phyloP scores from a whole-genome alignment of 768 basidiomycete species.

The Leucogyrophana mollusca region DNA sequence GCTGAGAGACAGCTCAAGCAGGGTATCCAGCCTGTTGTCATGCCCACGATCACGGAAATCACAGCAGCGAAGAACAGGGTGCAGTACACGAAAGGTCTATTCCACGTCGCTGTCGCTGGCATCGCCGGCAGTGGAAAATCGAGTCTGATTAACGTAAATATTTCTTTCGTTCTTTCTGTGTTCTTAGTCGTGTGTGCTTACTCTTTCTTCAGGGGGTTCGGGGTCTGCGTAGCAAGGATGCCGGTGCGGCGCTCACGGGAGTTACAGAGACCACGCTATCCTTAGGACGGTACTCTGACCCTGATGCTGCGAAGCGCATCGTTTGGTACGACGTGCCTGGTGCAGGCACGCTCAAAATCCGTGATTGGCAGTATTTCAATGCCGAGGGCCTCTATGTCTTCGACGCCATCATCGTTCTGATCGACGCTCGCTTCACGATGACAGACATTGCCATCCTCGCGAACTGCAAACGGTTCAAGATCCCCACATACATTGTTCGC shows the following conservation, averaged over 20 bases:
- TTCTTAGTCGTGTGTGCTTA: constrained; percentile 1
- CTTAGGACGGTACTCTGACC: constrained; percentile 21
- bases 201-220: constrained; percentile 14
- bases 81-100: constrained; percentile 22
- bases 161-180: constrained; percentile 19
- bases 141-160: constrained; percentile 28
- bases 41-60: constrained; percentile 19
- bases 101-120: constrained; percentile 34
- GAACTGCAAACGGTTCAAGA: constrained; percentile 19
- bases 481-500: constrained; percentile 26
- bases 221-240: constrained; percentile 20
- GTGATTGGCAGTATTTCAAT: constrained; percentile 26
- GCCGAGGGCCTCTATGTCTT: constrained; percentile 26
- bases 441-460: constrained; percentile 24
- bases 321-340: constrained; percentile 29
- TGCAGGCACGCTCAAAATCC: constrained; percentile 21
- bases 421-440: constrained; percentile 21
- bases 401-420: constrained; percentile 23
- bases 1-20: constrained; percentile 16
- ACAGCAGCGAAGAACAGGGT: constrained; percentile 11
- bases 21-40: constrained; percentile 24
- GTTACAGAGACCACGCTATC: constrained; percentile 19
- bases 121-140: constrained; percentile 35
- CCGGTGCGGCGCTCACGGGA: constrained; percentile 20
- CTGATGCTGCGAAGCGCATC: constrained; percentile 11